A percentile compares a stretch with the other conserved stretches of the same genome.
Conservation (phyloP, 257 asterid genomes). For the Cynanchum wilfordii region DNA sequence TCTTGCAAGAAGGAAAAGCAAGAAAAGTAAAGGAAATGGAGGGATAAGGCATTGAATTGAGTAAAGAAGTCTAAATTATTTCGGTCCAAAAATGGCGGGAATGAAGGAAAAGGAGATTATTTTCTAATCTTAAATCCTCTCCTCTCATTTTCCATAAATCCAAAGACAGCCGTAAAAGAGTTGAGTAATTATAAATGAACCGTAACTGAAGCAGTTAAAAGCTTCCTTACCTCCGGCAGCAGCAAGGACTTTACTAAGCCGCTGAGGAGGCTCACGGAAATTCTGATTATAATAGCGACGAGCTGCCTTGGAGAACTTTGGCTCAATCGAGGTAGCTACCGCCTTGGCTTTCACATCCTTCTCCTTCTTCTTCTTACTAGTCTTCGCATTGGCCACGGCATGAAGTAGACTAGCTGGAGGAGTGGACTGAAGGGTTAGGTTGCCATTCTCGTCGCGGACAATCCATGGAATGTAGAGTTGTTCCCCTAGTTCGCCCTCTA, state of each 20-base stretch:
- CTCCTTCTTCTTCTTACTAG: constrained; percentile 43
- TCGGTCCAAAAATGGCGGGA: too few species aligned
- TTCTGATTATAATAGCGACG: constrained; percentile 90
- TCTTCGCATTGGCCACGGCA: constrained; percentile 45
- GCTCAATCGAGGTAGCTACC: constrained; percentile 33
- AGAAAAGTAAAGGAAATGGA: too few species aligned
- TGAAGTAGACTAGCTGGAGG: constrained; percentile 56
- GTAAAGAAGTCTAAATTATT: too few species aligned
- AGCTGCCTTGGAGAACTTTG: constrained; percentile 90
- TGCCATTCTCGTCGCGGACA: constrained; percentile 61
- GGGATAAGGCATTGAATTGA: too few species aligned
- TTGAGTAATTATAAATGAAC: background rate
- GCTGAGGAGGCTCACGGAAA: constrained; percentile 77
- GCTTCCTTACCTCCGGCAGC: constrained; percentile 80
- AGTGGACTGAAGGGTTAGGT: constrained; percentile 39
- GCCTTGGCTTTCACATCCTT: constrained; percentile 28
- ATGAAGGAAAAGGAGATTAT: too few species aligned
- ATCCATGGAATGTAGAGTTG: constrained; percentile 66
- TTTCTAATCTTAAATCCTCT: too few species aligned
- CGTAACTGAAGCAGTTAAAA: background rate
- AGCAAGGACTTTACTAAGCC: constrained; percentile 84
- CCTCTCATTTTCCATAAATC: too few species aligned
- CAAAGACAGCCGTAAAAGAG: background rate
- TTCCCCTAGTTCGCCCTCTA: constrained; percentile 30
- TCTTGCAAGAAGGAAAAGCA: too few species aligned